phyloP scores from a whole-genome alignment of 192 early-diverging fungal genomes.

The Coemansia erecta region DNA sequence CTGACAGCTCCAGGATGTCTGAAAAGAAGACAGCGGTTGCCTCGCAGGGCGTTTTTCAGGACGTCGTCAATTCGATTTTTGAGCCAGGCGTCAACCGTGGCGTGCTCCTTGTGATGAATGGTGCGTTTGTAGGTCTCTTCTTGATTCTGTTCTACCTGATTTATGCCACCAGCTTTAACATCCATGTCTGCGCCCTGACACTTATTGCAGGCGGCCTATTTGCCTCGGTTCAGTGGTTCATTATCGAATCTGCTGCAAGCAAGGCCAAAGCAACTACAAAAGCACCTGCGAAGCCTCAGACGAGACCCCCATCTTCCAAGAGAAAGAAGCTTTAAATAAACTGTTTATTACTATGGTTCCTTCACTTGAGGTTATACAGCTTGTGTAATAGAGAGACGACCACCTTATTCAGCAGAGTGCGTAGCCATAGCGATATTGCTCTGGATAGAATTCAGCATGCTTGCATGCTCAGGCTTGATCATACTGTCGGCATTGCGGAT shows the following conservation, averaged over 20 bases:
- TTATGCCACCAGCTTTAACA: conserved; percentile 42
- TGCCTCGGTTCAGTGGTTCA: conserved; percentile 49
- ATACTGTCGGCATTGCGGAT: conserved; percentile 28
- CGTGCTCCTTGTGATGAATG: conserved; percentile 50
- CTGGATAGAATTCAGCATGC: conserved; percentile 8
- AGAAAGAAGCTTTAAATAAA: conserved; percentile 32
- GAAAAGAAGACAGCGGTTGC: background rate
- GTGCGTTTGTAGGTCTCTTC: conserved; percentile 47
- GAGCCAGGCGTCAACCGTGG: conserved; percentile 55
- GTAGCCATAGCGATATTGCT: background rate
- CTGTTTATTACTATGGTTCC: background rate
- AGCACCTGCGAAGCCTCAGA: background rate
- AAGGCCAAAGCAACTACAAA: conserved; percentile 12
- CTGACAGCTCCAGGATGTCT: no score
- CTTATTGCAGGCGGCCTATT: conserved; percentile 35
- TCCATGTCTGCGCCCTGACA: conserved; percentile 47
- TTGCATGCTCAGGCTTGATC: conserved; percentile 22
- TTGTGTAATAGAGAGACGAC: no score
- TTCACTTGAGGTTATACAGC: no score
- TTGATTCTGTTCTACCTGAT: conserved; percentile 38
- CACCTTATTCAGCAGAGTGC: background rate
- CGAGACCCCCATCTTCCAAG: conserved; percentile 5
- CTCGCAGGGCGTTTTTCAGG: conserved; percentile 33
- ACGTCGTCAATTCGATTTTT: conserved; percentile 54
- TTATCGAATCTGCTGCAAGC: conserved; percentile 14